Base-by-base conservation (phyloP, 768 basidiomycete genomes). In the Tricholoma matsutake region DNA sequence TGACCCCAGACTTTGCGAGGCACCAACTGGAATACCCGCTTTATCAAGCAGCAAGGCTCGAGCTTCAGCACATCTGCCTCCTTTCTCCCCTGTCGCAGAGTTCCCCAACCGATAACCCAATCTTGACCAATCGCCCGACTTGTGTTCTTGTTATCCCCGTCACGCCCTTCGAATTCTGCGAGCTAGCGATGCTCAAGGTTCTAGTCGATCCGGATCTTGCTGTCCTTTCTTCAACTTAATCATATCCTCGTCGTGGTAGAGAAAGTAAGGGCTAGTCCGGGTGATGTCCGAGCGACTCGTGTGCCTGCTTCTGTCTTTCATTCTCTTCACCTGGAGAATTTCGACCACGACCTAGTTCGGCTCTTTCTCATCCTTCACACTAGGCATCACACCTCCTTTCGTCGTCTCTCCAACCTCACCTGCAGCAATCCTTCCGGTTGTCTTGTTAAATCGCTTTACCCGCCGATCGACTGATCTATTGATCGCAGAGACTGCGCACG, bases 41-140 rank as follows among this genome's bases (percentile, higher is more conserved):
- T 14, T 8, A 20, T 3, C 41, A 35, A 28, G 13, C 49, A 10
- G 6, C 16, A 9, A 13, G 49, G 13, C 45, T 43, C 29, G 32
- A 39, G 11, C 57, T 58, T 47, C 45, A 28, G 20, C 57, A 58
- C 31, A 49, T 58, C 28, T 18, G 39, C 31, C 32, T 58, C 16
- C 8, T 58, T 13, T 32, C 43, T 22, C 43, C 41, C 28, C 14
- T 35, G 4, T 49, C 57, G 10, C 14, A 29, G 14, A 20, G 4
- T n/a, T 25, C 43, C 8, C 20, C 20, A 22, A 31, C 18, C 20
- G 29, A 58, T 3, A 8, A 7, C n/a, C 32, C 20, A 34, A 25
- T 49, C 14, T 20, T 8, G 16, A 28, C 22, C 0, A 32, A n/a
- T n/a, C 31, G 4, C 57, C 43, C 4, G 34, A 47, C 18, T 34